Base-by-base conservation (phyloP, 139 green algal species). In the Chloropicon primus region DNA sequence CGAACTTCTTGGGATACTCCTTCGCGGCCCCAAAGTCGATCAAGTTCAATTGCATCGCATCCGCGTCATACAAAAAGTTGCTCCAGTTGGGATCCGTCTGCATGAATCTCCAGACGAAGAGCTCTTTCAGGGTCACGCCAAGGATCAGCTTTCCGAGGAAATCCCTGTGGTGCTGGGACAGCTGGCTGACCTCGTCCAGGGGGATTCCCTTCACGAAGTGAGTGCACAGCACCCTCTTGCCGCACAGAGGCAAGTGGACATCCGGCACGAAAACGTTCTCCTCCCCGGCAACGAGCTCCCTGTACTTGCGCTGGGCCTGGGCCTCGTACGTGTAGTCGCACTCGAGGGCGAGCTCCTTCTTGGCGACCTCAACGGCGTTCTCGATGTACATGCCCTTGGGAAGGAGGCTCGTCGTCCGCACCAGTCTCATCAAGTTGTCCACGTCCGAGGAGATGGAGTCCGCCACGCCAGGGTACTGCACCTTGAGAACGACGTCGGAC, bases 21-120 rank as follows among this genome's bases (percentile, higher is more conserved):
- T 82, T 83, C 0, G 89, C 87, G 0, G 94, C 94, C 1, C 94
- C 94, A 83, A 98, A 98, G 81, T 98, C 94, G 54, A 98, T 96
- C 24, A 97, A 83, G 74, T 93, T 83, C 2, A 98, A 81, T 25
- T 71, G 76, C 26, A 80, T 71, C 2, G 78, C 81, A 21, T 85
- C 75, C n/a, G 79, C 29, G 78, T 98, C 93, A 75, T 96, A 98
- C 79, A 98, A 78, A 71, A 98, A 98, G 90, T 98, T 98, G 82
- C 92, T 92, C 78, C 81, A 89, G 82, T 98, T 98, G 73, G 93
- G 93, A 80, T 97, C 94, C 3, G 94, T 98, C 84, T 88, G 92
- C 92, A 97, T 97, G 86, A 94, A 97, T 25, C 86, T 85, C 90
- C 94, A 97, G 25, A 89, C 82, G 80, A 96, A 98, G 27, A 98